Evolutionary conservation across 169 alveolate genomes (phyloP), one percentile per base, ranked within the genome.

Genomic region (Plasmodium inui): DNA sequence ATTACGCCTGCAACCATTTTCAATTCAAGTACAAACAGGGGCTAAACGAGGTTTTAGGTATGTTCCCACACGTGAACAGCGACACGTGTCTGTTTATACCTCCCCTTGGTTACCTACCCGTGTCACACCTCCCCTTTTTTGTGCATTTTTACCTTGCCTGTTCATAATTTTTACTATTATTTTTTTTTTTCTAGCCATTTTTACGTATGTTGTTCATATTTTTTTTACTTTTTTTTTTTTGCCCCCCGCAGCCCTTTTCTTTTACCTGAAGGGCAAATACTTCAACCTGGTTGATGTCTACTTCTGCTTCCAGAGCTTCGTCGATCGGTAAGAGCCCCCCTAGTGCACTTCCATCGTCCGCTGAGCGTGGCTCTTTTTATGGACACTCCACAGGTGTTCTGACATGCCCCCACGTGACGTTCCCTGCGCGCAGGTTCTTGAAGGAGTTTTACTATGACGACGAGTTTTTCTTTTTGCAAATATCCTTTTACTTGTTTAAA

Each of bases 21-120:
- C 94, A 81, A 37, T 53, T 96, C 55, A 92, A 92, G 86, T 96
- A 96, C 93, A 96, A 96, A 53, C 97, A 96, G 78, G 97, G 97
- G 84, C 94, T 96, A 80, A 96, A 96, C 81, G 97, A 96, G 53
- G 93, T 96, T 74, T 76, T 96, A 39, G 97, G 97, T 96, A 76
- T 39, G 26, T 76, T 22, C 22, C 28, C 73, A 30, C n/a, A 83
- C 50, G 19, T 83, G 8, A 28, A 5, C 34, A 57, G 37, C 8
- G 57, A 39, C 12, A 53, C 37, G 9, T 57, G 30, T 32, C 8
- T 37, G 32, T n/a, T 39, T 79, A 14, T 7, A 28, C 81, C 28
- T 17, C n/a, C 61, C 73, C 44, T 26, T 46, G 26, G 32, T 34
- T 88, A 22, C 50, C 41, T 67, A 73, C 7, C 61, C 44, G 22